phyloP scores from a whole-genome alignment of 345 rosid genomes.

The Boechera retrofracta region DNA sequence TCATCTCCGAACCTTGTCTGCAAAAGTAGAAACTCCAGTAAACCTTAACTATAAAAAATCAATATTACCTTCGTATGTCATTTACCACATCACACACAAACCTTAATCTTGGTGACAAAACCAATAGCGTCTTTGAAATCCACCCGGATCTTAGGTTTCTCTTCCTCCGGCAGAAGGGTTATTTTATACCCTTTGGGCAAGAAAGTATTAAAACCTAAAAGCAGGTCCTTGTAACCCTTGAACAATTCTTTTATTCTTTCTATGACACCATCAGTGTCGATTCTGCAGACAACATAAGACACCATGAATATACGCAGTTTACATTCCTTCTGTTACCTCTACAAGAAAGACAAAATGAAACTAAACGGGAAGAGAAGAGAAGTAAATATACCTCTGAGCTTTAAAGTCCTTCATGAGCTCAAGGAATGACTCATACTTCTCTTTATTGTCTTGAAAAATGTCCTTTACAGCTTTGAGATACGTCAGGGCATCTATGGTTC shows the following conservation, averaged over 20 bases:
- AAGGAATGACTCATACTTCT: constrained; percentile 81
- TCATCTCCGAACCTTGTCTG: constrained; percentile 90
- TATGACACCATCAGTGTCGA: constrained; percentile 87
- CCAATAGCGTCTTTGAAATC: constrained; percentile 85
- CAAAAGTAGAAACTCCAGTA: constrained; percentile 32
- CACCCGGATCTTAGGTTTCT: constrained; percentile 69
- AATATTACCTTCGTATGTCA: constrained; percentile 21
- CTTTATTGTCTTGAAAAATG: constrained; percentile 75
- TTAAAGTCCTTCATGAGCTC: constrained; percentile 95
- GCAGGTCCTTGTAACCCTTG: constrained; percentile 79
- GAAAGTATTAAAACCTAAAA: constrained; percentile 94
- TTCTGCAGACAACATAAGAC: constrained; percentile 53
- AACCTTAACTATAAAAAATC: constrained; percentile 22
- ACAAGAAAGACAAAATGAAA: neutral
- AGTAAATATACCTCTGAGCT: constrained; percentile 69
- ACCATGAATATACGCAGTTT: constrained; percentile 20
- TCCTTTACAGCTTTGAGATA: constrained; percentile 91
- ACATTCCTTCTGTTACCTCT: constrained; percentile 8
- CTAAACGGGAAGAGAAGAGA: constrained; percentile 29
- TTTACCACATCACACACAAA: constrained; percentile 35
- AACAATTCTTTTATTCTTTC: constrained; percentile 84
- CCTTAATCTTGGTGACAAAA: constrained; percentile 93
- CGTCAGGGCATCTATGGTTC: constrained; percentile 69
- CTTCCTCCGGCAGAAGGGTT: constrained; percentile 63
- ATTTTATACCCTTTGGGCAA: constrained; percentile 87